Evolutionary conservation across 2,329 filamentous ascomycete genomes (phyloP).

Genomic region (Dothistroma pini): DNA sequence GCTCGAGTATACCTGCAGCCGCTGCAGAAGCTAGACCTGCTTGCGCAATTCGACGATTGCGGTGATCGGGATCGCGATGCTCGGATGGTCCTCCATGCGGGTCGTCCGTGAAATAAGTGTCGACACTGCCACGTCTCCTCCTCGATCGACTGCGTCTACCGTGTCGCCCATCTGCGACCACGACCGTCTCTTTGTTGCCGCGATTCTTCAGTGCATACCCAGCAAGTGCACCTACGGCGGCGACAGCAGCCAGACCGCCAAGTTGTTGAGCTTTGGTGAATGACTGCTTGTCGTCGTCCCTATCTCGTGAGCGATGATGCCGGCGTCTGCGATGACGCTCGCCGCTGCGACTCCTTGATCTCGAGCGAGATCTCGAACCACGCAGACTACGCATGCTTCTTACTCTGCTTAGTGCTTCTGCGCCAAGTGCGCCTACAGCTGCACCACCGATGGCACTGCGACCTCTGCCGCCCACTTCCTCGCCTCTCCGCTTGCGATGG

Average conservation of each 20-base stretch:
- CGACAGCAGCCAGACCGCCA: constrained; percentile 57
- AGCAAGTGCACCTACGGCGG: constrained; percentile 57
- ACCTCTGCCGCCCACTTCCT: constrained; percentile 50
- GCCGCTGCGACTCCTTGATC: constrained; percentile 22
- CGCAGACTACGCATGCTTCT: constrained; percentile 38
- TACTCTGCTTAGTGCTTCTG: constrained; percentile 53
- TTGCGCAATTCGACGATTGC: constrained; percentile 57
- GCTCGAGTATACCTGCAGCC: constrained; percentile 58
- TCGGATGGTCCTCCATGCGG: constrained; percentile 7
- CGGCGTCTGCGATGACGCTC: constrained; percentile 16
- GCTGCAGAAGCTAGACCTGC: constrained; percentile 61
- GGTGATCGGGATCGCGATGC: constrained; percentile 45
- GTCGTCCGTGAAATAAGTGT: constrained; percentile 27
- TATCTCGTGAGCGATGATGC: constrained; percentile 16
- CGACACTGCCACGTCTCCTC: constrained; percentile 40
- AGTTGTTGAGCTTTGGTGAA: constrained; percentile 50
- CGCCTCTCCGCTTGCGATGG: constrained; percentile 55
- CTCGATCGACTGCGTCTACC: constrained; percentile 43
- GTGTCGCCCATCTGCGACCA: constrained; percentile 39
- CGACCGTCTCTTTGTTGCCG: constrained; percentile 46
- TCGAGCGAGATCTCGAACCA: constrained; percentile 17
- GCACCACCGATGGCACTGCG: constrained; percentile 58
- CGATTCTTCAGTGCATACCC: constrained; percentile 50
- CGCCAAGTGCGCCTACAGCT: constrained; percentile 58
- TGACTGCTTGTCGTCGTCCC: constrained; percentile 8